These are phyloP conservation scores for Backusella sp. DNA, from an alignment of 192 early-diverging fungal species.

Conservation along the genomic window DNA sequence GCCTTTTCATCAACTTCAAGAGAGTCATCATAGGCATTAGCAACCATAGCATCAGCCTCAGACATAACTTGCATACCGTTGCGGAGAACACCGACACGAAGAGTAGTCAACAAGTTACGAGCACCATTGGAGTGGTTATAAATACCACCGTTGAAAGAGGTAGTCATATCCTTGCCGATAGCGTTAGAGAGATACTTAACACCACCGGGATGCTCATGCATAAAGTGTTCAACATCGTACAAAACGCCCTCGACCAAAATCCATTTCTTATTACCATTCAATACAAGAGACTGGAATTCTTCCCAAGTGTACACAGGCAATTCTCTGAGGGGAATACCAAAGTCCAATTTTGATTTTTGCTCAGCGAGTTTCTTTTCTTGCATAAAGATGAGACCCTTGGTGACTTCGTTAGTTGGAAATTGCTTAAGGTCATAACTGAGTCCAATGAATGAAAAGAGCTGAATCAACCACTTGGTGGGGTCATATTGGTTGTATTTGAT, in stretches of 20 bases:
- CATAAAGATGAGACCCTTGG: slow-evolving; percentile 80
- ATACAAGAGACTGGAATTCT: slow-evolving; percentile 63
- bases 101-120: slow-evolving; percentile 73
- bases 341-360: slow-evolving; percentile 63
- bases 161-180: slow-evolving; percentile 85
- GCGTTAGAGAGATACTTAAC: slow-evolving; percentile 62
- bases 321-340: slow-evolving; percentile 67
- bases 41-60: slow-evolving; percentile 8
- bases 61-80: slow-evolving; percentile 45
- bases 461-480: slow-evolving; percentile 86
- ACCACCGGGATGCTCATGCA: slow-evolving; percentile 90
- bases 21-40: background rate
- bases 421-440: slow-evolving; percentile 71
- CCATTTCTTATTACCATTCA: slow-evolving; percentile 68
- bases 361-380: slow-evolving; percentile 70
- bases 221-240: slow-evolving; percentile 81
- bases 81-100: slow-evolving; percentile 65
- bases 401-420: slow-evolving; percentile 79
- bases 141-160: slow-evolving; percentile 85
- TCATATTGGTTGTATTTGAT: slow-evolving; percentile 77
- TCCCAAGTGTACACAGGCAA: slow-evolving; percentile 70
- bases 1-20: slow-evolving; percentile 11
- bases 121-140: slow-evolving; percentile 92
- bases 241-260: slow-evolving; percentile 82
- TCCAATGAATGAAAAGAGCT: slow-evolving; percentile 51